phyloP scores from a whole-genome alignment of 2,329 filamentous ascomycete genomes.

The Chaetothyriales sp. region DNA sequence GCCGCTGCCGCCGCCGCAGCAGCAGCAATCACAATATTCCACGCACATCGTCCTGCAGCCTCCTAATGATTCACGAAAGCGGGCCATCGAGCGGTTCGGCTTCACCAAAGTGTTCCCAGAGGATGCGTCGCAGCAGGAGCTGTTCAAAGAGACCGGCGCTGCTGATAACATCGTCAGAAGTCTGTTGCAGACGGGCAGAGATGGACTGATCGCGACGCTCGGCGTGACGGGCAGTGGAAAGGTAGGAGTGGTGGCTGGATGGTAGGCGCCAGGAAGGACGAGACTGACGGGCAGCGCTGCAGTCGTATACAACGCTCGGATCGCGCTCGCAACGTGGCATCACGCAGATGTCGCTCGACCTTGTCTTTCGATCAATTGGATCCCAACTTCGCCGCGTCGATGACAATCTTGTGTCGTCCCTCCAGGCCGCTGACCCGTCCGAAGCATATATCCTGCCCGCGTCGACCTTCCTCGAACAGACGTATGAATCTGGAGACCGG shows the following conservation, averaged over 20 bases:
- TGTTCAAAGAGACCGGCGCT: constrained; percentile 63
- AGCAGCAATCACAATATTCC: constrained; percentile 26
- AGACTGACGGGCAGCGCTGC: constrained; percentile 2
- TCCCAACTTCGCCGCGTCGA: constrained; percentile 46
- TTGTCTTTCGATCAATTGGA: constrained; percentile 71
- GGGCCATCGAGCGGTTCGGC: constrained; percentile 82
- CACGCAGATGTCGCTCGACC: constrained; percentile 80
- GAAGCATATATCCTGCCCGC: constrained; percentile 68
- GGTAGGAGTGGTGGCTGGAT: constrained; percentile 36
- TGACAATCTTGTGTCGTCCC: constrained; percentile 54
- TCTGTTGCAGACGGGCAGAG: constrained; percentile 69
- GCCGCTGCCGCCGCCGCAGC: neutral
- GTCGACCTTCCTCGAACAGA: constrained; percentile 60
- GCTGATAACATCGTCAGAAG: constrained; percentile 50
- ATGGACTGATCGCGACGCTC: constrained; percentile 79
- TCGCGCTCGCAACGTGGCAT: constrained; percentile 75
- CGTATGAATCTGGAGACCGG: constrained; percentile 52
- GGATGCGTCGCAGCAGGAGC: constrained; percentile 64
- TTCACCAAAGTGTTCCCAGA: constrained; percentile 93
- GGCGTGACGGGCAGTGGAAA: constrained; percentile 95
- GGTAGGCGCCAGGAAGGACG: neutral
- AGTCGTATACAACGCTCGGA: constrained; percentile 94
- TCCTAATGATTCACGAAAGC: constrained; percentile 66
- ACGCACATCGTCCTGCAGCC: constrained; percentile 68
- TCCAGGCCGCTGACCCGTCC: constrained; percentile 63